A percentile compares a stretch with the other conserved stretches of the same genome.
phyloP scores from a whole-genome alignment of 1,284 basidiomycete genomes.

The Tilletia horrida region DNA sequence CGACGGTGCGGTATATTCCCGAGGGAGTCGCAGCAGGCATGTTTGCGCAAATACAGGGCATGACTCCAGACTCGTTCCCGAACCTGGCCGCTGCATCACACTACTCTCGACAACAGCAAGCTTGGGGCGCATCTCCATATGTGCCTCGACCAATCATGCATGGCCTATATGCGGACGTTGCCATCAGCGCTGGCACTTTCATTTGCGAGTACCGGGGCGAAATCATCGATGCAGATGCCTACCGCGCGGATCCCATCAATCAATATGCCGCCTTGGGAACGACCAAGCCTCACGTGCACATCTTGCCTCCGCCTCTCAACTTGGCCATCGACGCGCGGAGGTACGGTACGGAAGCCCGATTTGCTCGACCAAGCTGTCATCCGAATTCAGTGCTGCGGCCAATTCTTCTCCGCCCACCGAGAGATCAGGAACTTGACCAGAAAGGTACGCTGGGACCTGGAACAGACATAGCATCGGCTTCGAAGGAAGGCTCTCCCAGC shows the following conservation, averaged over 20 bases:
- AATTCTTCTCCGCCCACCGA: conserved; percentile 61
- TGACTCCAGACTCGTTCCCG: too few species aligned
- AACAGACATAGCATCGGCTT: conserved; percentile 17
- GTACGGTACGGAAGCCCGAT: conserved; percentile 73
- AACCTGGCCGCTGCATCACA: conserved; percentile 29
- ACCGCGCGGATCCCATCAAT: conserved; percentile 59
- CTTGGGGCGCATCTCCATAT: conserved; percentile 56
- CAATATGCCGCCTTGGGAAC: conserved; percentile 61
- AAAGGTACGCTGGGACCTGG: neutral
- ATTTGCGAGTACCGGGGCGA: conserved; percentile 55
- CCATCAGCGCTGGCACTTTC: conserved; percentile 55
- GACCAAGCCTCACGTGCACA: conserved; percentile 69
- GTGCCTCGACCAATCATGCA: conserved; percentile 56
- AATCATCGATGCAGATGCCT: conserved; percentile 51
- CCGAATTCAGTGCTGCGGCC: conserved; percentile 84
- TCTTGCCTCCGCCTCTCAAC: conserved; percentile 74
- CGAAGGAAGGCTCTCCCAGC: neutral
- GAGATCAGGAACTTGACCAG: neutral
- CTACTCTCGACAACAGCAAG: conserved; percentile 15
- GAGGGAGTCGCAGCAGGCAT: conserved; percentile 47
- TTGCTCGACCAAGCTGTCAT: conserved; percentile 77
- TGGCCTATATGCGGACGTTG: conserved; percentile 55
- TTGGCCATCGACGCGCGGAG: conserved; percentile 76
- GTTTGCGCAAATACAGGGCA: conserved; percentile 42
- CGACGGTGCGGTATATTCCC: conserved; percentile 48